These are phyloP conservation scores for Aeminium ludgeri DNA, from an alignment of 495 filamentous ascomycete species.

Conservation along the genomic window DNA sequence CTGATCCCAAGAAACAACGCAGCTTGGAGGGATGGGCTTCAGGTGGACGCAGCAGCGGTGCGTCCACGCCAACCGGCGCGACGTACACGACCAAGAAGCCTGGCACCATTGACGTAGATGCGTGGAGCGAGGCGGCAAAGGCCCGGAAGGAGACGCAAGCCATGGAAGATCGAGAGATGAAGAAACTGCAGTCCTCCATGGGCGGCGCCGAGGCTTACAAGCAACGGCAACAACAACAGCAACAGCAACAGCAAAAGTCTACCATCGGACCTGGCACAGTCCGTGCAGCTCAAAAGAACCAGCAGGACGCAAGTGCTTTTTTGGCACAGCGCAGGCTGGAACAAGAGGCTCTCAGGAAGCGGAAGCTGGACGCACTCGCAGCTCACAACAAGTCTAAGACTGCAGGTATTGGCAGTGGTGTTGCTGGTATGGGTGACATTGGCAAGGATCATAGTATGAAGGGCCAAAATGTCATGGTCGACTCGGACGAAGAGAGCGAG, in stretches of 20 bases:
- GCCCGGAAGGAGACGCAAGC: conserved; percentile 20
- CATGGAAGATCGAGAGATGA: conserved; percentile 4
- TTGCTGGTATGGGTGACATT: conserved; percentile 55
- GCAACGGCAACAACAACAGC: conserved; percentile 3
- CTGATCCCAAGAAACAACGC: conserved; percentile 9
- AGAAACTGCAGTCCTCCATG: conserved; percentile 4
- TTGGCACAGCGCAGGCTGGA: conserved; percentile 33
- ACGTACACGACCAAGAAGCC: conserved; percentile 37
- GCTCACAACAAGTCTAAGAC: conserved; percentile 52
- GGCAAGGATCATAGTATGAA: conserved; percentile 62
- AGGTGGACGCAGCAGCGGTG: conserved; percentile 1
- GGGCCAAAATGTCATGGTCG: conserved; percentile 76
- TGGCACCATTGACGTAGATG: conserved; percentile 49
- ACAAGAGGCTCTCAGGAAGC: conserved; percentile 26
- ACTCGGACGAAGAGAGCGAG: conserved; percentile 52
- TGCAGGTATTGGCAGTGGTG: conserved; percentile 61
- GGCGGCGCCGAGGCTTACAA: conserved; percentile 6
- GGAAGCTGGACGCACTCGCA: conserved; percentile 48
- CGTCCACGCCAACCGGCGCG: conserved; percentile 12
- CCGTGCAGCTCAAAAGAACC: conserved; percentile 23
- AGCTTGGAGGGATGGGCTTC: conserved; percentile 10
- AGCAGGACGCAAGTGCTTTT: conserved; percentile 20
- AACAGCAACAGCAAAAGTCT: conserved; percentile 3
- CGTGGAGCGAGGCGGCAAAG: conserved; percentile 20
- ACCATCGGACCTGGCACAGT: conserved; percentile 1